These are phyloP conservation scores for Talaromyces sp. DNA, from an alignment of 2,329 filamentous ascomycete species.

Conservation along the genomic window DNA sequence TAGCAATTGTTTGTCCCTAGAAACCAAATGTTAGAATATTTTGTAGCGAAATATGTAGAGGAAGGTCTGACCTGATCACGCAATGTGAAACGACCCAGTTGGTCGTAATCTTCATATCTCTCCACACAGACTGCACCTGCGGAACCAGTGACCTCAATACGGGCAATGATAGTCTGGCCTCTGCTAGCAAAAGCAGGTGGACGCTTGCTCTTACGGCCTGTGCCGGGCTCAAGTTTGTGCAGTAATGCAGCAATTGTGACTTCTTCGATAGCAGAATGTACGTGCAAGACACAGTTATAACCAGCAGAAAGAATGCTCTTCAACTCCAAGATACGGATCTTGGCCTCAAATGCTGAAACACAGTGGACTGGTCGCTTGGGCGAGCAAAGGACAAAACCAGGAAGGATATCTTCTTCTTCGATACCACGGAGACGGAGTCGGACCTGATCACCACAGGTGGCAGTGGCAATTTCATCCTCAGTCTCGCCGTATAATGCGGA, in stretches of 20 bases:
- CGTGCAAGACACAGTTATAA: conserved; percentile 96
- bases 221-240: conserved; percentile 95
- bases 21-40: conserved; percentile 23
- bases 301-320: conserved; percentile 91
- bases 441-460: conserved; percentile 91
- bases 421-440: conserved; percentile 87
- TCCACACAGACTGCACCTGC: conserved; percentile 89
- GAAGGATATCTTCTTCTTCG: conserved; percentile 94
- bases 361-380: conserved; percentile 90
- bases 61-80: conserved; percentile 67
- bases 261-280: conserved; percentile 96
- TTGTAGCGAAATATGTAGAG: neutral
- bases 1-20: conserved; percentile 97
- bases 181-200: conserved; percentile 83
- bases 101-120: conserved; percentile 91
- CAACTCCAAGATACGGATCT: conserved; percentile 90
- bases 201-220: conserved; percentile 86
- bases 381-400: conserved; percentile 94
- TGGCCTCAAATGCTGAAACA: conserved; percentile 86
- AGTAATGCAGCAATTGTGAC: conserved; percentile 84
- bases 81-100: conserved; percentile 86
- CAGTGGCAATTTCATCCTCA: conserved; percentile 80
- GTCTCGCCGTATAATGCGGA: conserved; percentile 90
- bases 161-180: conserved; percentile 82
- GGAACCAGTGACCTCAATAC: conserved; percentile 80